phyloP scores from a whole-genome alignment of 2,329 filamentous ascomycete species.

The Parastagonospora avenae region DNA sequence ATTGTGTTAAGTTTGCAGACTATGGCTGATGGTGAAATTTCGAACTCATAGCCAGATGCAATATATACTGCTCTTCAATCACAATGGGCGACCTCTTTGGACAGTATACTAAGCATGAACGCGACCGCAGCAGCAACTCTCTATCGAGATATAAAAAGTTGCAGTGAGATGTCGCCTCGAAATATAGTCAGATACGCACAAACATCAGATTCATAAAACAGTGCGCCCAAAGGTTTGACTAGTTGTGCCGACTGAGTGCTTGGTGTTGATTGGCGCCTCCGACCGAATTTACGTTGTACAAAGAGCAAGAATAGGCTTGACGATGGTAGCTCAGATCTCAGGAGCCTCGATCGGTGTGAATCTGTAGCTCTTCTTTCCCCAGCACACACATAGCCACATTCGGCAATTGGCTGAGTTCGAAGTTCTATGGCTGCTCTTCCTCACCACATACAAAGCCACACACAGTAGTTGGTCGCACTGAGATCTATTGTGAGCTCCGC shows the following conservation, averaged over 20 bases:
- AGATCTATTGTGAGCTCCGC: no score
- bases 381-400: no score
- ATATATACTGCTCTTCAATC: background rate
- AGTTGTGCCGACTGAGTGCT: background rate
- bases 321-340: no score
- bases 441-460: no score
- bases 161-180: constrained; percentile 1
- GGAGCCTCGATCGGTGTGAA: no score
- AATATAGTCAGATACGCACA: background rate
- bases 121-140: background rate
- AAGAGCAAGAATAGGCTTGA: no score
- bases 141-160: background rate
- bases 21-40: background rate
- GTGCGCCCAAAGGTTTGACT: background rate
- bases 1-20: background rate
- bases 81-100: background rate
- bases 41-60: background rate
- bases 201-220: background rate
- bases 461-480: no score
- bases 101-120: constrained; percentile 1
- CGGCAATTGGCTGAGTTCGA: no score
- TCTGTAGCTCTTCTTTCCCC: no score
- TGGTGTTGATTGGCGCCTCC: background rate
- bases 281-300: no score
- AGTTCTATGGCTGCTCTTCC: no score